Conservation (phyloP, 495 filamentous ascomycete species). For the Penicillium atrosanguineum region DNA sequence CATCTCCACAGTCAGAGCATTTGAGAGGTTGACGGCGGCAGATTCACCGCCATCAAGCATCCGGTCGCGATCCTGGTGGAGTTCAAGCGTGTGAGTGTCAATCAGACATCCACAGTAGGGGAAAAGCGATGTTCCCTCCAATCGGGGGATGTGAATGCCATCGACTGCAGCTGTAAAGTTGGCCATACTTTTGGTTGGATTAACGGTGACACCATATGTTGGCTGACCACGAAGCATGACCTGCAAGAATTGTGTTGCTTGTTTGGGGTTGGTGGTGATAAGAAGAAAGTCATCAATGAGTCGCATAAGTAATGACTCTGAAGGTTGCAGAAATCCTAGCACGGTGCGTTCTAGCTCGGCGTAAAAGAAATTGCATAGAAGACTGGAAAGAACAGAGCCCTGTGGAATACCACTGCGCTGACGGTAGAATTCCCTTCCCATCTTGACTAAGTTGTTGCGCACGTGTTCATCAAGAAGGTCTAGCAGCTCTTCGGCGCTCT, state of each 20-base stretch:
- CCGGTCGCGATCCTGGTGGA: conserved; percentile 59
- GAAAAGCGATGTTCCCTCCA: conserved; percentile 54
- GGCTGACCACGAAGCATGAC: conserved; percentile 77
- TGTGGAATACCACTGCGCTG: conserved; percentile 91
- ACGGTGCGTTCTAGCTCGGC: conserved; percentile 72
- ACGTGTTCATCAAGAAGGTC: conserved; percentile 74
- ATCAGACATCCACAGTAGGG: conserved; percentile 87
- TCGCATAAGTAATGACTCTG: conserved; percentile 67
- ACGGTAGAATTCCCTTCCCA: conserved; percentile 85
- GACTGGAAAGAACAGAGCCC: conserved; percentile 79
- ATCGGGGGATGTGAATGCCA: conserved; percentile 50
- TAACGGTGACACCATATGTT: conserved; percentile 77
- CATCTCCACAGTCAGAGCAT: conserved; percentile 77
- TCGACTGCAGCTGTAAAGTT: conserved; percentile 73
- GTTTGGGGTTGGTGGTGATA: conserved; percentile 63
- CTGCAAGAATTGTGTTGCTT: conserved; percentile 68
- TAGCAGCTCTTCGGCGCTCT: conserved; percentile 60
- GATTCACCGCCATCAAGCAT: conserved; percentile 45
- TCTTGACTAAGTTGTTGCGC: conserved; percentile 76
- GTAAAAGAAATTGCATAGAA: conserved; percentile 94
- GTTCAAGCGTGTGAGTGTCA: conserved; percentile 70
- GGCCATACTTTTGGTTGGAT: conserved; percentile 72
- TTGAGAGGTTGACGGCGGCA: conserved; percentile 32
- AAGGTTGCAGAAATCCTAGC: conserved; percentile 60
- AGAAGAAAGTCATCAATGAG: conserved; percentile 92